These are phyloP conservation scores for Lactarius indigo DNA, from an alignment of 768 basidiomycete genomes.

Conservation along the genomic window DNA sequence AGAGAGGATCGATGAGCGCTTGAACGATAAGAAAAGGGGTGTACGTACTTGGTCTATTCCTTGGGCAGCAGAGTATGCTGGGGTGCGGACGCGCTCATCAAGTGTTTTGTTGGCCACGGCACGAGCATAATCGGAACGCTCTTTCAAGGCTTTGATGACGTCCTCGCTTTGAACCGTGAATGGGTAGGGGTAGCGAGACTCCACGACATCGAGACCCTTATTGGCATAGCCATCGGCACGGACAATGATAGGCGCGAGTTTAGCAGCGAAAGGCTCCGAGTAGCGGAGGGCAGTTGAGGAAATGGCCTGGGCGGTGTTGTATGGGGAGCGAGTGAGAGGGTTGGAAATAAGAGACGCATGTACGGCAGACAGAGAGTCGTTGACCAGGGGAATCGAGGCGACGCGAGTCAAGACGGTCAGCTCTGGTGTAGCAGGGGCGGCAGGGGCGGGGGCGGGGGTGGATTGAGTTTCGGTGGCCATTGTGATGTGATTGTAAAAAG, in stretches of 20 bases:
- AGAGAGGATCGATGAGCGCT: slow-evolving; percentile 11
- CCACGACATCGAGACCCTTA: slow-evolving; percentile 69
- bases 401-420: slow-evolving; percentile 62
- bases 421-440: slow-evolving; percentile 39
- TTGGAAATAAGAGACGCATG: slow-evolving; percentile 58
- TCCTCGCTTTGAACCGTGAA: slow-evolving; percentile 75
- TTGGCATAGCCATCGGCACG: slow-evolving; percentile 66
- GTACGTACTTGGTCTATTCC: slow-evolving; percentile 68
- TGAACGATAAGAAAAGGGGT: slow-evolving; percentile 5
- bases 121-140: slow-evolving; percentile 52
- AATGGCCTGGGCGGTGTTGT: slow-evolving; percentile 59
- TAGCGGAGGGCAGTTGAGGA: slow-evolving; percentile 40
- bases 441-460: slow-evolving; percentile 15
- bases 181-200: slow-evolving; percentile 70
- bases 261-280: slow-evolving; percentile 62
- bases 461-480: slow-evolving; percentile 40
- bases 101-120: slow-evolving; percentile 59
- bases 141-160: slow-evolving; percentile 55
- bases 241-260: slow-evolving; percentile 61
- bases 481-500: slow-evolving; percentile 2
- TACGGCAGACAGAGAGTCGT: slow-evolving; percentile 57
- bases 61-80: slow-evolving; percentile 58
- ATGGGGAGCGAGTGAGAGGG: slow-evolving; percentile 59
- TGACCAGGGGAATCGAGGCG: slow-evolving; percentile 70
- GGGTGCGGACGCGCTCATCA: slow-evolving; percentile 61